Conservation (phyloP, 768 basidiomycete species). For the Erythrobasidium yunnanense region DNA sequence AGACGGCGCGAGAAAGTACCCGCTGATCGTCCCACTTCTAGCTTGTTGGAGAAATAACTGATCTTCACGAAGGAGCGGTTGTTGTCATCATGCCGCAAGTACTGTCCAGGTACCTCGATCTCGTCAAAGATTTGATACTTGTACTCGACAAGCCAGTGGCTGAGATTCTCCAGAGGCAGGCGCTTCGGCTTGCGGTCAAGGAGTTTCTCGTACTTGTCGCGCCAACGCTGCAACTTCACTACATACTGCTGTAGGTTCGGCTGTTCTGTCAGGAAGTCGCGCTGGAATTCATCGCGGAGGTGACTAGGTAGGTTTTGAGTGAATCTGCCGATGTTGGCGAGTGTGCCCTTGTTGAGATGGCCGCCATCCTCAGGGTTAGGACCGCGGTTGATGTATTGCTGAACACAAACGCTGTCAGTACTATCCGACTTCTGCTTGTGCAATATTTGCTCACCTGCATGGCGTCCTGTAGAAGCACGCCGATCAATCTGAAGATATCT, state of each 20-base stretch:
- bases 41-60: conserved; percentile 75
- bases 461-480: conserved; percentile 76
- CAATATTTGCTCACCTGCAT: conserved; percentile 53
- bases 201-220: conserved; percentile 73
- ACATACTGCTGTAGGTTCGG: conserved; percentile 79
- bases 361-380: conserved; percentile 42
- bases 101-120: conserved; percentile 97
- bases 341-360: conserved; percentile 39
- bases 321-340: conserved; percentile 43
- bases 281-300: conserved; percentile 70
- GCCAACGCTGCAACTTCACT: conserved; percentile 76
- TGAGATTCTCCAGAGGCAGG: conserved; percentile 72
- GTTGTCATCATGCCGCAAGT: conserved; percentile 94
- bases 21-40: conserved; percentile 77
- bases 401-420: not conserved
- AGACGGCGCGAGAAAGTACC: conserved; percentile 82
- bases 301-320: conserved; percentile 39
- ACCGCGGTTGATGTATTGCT: conserved; percentile 44
- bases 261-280: conserved; percentile 72
- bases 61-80: conserved; percentile 84
- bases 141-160: conserved; percentile 92
- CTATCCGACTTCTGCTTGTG: too few species aligned
- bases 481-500: conserved; percentile 82
- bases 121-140: conserved; percentile 96
- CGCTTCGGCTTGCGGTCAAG: conserved; percentile 65